Evolutionary conservation across 2,329 filamentous ascomycete species (phyloP), one percentile per base, ranked within the genome.

Genomic region (Stachybotrys echinatus): DNA sequence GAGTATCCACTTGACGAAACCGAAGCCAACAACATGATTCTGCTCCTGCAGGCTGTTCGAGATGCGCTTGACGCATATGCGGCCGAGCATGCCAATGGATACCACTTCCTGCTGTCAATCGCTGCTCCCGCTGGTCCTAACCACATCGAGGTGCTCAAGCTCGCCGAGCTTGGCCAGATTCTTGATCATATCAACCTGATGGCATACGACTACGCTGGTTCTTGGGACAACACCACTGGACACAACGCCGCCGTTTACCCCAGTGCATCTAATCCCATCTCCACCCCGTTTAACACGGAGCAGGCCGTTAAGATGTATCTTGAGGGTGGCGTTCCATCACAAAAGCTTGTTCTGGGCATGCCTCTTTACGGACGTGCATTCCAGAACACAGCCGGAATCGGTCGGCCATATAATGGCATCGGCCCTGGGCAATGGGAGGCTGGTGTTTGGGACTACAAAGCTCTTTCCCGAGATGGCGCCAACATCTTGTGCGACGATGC

Each of bases 401-500:
- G 61, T 7, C 51, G 58, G 34, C 7, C 55, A 2, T 62, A 75
- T 67, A 74, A 61, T 1, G 87, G 87, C 4, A 70, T 85, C 10
- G 88, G 88, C 1, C 64, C 70, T 5, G 88, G 87, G 0, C 83
- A 75, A 37, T 92, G 83, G 83, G 88, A 92, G 66, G 70, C 75
- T 12, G 87, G 87, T 0, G 74, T 90, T 1, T 92, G 85, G 81
- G 88, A 94, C 63, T 92, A 88, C 74, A 92, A 92, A 69, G 84
- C 67, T 0, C 75, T 95, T 1, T 89, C 89, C 0, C 74, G 74
- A n/a, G 61, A 75, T 0, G 83, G 81, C 0, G 80, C 84, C 0
- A 68, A 68, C 1, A 81, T 85, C 58, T 54, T 72, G 31, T 76
- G 80, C 45, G 85, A 92, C 58, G 51, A 65, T 1, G 70, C 71